A percentile compares a stretch with the other conserved stretches of the same genome.
Evolutionary conservation across 2,329 filamentous ascomycete genomes (phyloP).

Genomic region (Hymenoscyphus fructigenus): DNA sequence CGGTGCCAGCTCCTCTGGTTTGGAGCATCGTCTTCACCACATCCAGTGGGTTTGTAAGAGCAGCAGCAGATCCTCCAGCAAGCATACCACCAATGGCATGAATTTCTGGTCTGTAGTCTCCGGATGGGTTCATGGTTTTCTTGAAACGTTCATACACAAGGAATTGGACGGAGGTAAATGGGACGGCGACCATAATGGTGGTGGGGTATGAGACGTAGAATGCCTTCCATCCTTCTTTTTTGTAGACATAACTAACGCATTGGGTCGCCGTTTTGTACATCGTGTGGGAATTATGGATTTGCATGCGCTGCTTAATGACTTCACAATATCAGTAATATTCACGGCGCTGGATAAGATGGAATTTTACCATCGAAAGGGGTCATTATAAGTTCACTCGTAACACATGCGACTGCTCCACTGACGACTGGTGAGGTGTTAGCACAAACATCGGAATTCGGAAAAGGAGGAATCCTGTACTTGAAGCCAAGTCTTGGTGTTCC

Average conservation of each 20-base stretch:
- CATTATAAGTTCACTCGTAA: slow-evolving; percentile 97
- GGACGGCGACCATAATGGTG: slow-evolving; percentile 96
- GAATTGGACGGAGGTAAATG: slow-evolving; percentile 95
- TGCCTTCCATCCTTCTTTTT: slow-evolving; percentile 79
- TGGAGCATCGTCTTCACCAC: slow-evolving; percentile 98
- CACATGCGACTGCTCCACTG: slow-evolving; percentile 91
- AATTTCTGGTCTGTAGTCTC: slow-evolving; percentile 86
- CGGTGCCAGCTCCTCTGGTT: slow-evolving; percentile 80
- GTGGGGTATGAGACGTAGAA: slow-evolving; percentile 99
- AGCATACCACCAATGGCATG: slow-evolving; percentile 92
- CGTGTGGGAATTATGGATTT: slow-evolving; percentile 87
- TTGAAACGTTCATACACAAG: slow-evolving; percentile 97
- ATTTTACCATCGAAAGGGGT: slow-evolving; percentile 91
- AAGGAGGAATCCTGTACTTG: slow-evolving; percentile 49
- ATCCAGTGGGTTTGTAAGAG: slow-evolving; percentile 92
- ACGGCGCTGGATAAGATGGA: neutral
- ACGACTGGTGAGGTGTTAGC: slow-evolving; percentile 61
- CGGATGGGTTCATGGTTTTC: slow-evolving; percentile 84
- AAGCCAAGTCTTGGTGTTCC: slow-evolving; percentile 54
- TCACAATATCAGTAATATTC: slow-evolving; percentile 24
- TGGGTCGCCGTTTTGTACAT: slow-evolving; percentile 83
- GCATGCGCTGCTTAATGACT: slow-evolving; percentile 99
- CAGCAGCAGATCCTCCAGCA: slow-evolving; percentile 90
- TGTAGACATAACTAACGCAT: slow-evolving; percentile 86
- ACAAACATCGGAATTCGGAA: slow-evolving; percentile 10